phyloP scores from a whole-genome alignment of 169 alveolate species.

The Cryptosporidium andersoni region DNA sequence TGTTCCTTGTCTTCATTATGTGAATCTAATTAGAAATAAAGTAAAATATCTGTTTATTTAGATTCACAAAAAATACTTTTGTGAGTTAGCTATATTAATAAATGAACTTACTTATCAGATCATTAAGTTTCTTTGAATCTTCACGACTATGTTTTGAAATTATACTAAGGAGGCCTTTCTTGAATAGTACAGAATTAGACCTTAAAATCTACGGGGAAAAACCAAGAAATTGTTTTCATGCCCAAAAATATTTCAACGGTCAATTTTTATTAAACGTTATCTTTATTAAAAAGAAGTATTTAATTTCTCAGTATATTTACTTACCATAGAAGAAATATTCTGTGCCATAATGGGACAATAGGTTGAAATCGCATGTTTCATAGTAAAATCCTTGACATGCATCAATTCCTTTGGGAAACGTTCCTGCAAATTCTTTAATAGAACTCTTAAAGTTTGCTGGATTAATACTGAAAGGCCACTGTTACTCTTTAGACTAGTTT shows the following conservation, averaged over 20 bases:
- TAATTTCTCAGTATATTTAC: not conserved
- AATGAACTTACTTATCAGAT: slow-evolving; percentile 28
- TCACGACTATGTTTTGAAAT: slow-evolving; percentile 42
- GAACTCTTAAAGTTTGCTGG: slow-evolving; percentile 19
- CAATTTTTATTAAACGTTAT: not conserved
- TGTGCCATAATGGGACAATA: slow-evolving; percentile 52
- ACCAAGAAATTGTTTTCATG: not conserved
- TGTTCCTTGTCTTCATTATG: slow-evolving; percentile 38
- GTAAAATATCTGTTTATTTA: not conserved
- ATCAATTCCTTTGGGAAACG: slow-evolving; percentile 24
- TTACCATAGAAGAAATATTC: slow-evolving; percentile 60
- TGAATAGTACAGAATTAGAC: slow-evolving; percentile 52
- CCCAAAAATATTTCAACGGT: no score
- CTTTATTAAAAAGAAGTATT: not conserved
- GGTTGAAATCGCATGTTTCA: slow-evolving; percentile 14
- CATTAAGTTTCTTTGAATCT: not conserved
- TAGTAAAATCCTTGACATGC: slow-evolving; percentile 29
- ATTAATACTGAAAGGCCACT: slow-evolving; percentile 15
- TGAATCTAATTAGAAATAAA: not conserved
- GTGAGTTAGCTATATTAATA: not conserved
- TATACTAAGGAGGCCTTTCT: slow-evolving; percentile 26
- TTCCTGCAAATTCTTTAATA: slow-evolving; percentile 8
- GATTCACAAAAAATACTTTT: not conserved
- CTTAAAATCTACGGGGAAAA: not conserved
- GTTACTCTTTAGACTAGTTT: slow-evolving; percentile 44